These are phyloP conservation scores for Apiotrichum brassicae DNA, from an alignment of 1,284 basidiomycete species.

Conservation along the genomic window DNA sequence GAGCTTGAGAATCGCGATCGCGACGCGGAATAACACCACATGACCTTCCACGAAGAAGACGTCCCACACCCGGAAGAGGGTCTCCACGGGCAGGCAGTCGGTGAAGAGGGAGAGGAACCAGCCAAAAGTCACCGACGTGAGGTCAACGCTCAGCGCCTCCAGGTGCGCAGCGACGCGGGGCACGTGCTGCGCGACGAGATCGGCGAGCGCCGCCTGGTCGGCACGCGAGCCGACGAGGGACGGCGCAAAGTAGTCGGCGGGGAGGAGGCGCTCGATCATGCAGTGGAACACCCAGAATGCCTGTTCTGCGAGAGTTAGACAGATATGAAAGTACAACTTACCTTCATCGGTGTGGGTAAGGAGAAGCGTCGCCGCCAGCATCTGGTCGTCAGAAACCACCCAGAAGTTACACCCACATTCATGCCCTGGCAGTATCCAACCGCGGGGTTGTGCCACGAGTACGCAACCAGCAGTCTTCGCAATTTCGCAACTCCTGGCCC, in stretches of 20 bases:
- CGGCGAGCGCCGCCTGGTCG: constrained; percentile 82
- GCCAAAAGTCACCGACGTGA: constrained; percentile 91
- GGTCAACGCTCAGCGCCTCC: constrained; percentile 72
- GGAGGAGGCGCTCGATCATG: constrained; percentile 77
- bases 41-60: constrained; percentile 91
- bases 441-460: constrained; percentile 76
- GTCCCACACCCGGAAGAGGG: constrained; percentile 87
- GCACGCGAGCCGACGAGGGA: constrained; percentile 81
- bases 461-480: constrained; percentile 78
- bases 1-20: constrained; percentile 74
- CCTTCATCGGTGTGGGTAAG: constrained; percentile 66
- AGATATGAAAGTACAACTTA: constrained; percentile 13
- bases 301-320: constrained; percentile 64
- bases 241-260: constrained; percentile 75
- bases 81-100: constrained; percentile 92
- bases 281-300: constrained; percentile 93
- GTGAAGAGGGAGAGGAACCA: constrained; percentile 98
- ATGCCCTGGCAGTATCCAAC: constrained; percentile 83
- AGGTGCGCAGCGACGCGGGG: constrained; percentile 75
- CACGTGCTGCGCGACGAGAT: constrained; percentile 70
- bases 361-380: constrained; percentile 81
- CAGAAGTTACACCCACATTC: constrained; percentile 57
- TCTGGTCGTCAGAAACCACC: constrained; percentile 16
- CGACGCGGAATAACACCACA: constrained; percentile 84
- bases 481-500: constrained; percentile 74